Base-by-base conservation (phyloP, 495 filamentous ascomycete species). In the Trypethelium eluteriae region DNA sequence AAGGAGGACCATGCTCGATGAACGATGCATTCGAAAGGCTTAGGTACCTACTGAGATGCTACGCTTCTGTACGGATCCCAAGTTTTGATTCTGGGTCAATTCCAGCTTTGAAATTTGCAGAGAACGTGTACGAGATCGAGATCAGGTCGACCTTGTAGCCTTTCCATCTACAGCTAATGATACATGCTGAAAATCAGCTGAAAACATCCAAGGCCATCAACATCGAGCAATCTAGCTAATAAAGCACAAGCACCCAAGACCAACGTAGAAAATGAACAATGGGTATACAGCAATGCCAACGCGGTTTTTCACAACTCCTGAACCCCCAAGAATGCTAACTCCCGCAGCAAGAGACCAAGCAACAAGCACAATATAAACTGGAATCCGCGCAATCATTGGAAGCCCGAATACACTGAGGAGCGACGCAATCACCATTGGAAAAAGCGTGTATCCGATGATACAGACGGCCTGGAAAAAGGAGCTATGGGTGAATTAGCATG, bases 401-500 rank as follows among this genome's bases (percentile, higher is more conserved):
- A 97, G 81, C 62, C 83, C 80, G 9, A 98, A 67, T 0, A 92
- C 93, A 65, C 92, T 96, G 66, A 98, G 84, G 47, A 98, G 76
- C 12, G 94, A 85, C 6, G 95, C 95, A 71, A 98, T 89, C 72
- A 97, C 95, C 46, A 98, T 83, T n/a, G 94, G 94, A 80, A 98
- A 98, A 64, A 98, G 86, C 2, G 94, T 98, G 77, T 98, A 98
- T 44, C 94, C 94, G 75, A 98, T 98, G 71, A 98, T 96, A 76
- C 91, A 96, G 69, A 98, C 84, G 59, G 90, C 93, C 77, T 98
- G 94, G 80, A 95, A 93, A 77, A 98, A 98, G 36, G 94, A 96
- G 69, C 94, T 98, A 70, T 59, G 65, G 32, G 34, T 65, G 46
- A 64, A 62, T 64, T 49, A 65, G 69, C 66, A 41, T 47, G 59